Evolutionary conservation across 495 filamentous ascomycete genomes (phyloP), one percentile per base, ranked within the genome.

Genomic region (Hypoxylon lienhwacheense): DNA sequence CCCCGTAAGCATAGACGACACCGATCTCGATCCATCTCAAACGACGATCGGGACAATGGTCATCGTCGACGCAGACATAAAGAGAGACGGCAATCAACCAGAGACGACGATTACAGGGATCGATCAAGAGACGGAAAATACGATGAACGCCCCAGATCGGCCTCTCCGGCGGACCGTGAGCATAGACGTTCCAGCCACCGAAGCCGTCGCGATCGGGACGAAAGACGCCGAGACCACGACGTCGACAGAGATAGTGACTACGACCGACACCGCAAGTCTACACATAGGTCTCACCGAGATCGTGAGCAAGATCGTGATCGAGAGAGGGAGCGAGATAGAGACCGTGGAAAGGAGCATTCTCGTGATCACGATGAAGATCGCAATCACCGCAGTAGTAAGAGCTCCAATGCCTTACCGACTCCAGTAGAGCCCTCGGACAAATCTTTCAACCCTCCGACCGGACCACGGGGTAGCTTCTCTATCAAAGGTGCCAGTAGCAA

Each of bases 1-100:
- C 70, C 69, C 29, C 77, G 73, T 53, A 78, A 77, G 39, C 71
- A 69, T 32, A 77, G 82, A 66, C 81, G 81, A n/a, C 76, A 83
- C 55, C 81, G 77, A 8, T 85, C 84, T 3, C 62, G 71, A 5
- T 82, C 76, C 19, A 59, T 64, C 8, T 71, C 78, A 0, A 71
- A 76, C 8, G 71, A 72, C 21, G 73, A 72, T 11, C 76, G 76
- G 19, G 77, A 81, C 20, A 77, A 83, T 22, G 74, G 56, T 66
- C 72, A 54, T 67, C 77, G 42, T 73, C 71, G 61, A 62, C 78
- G 61, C 70, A 81, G 52, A 29, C 79, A 80, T 46, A 77, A 46
- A 64, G 75, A 63, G 64, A 72, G 56, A 65, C 75, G 65, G 69
- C 76, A 64, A 47, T 68, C 69, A n/a, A 59, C 64, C 12, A 56